These are phyloP conservation scores for Austroboletus niveus DNA, from an alignment of 1,284 basidiomycete genomes.

Conservation along the genomic window DNA sequence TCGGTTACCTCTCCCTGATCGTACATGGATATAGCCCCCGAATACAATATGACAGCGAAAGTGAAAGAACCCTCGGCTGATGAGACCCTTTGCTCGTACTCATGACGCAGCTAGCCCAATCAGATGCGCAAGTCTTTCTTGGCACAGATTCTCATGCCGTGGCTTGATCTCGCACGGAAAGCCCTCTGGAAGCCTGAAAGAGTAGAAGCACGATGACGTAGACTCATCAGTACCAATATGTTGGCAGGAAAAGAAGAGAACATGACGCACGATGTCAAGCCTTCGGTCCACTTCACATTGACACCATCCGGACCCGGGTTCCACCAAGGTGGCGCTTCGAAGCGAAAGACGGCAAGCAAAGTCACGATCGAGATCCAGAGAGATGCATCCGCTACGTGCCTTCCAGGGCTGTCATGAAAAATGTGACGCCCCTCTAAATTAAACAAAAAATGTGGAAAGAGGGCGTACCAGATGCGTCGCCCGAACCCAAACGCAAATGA, in stretches of 20 bases:
- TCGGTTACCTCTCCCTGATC: too few relatives aligned
- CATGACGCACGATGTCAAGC: slow-evolving; percentile 23
- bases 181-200: slow-evolving; percentile 13
- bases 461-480: too few relatives aligned
- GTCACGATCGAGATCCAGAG: slow-evolving; percentile 25
- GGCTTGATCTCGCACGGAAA: slow-evolving; percentile 14
- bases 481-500: slow-evolving; percentile 43
- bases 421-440: background rate
- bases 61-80: background rate
- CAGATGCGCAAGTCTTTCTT: slow-evolving; percentile 14
- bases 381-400: slow-evolving; percentile 39
- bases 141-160: slow-evolving; percentile 7
- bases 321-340: slow-evolving; percentile 16
- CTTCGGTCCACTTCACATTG: slow-evolving; percentile 23
- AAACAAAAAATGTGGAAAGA: background rate
- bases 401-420: slow-evolving; percentile 27
- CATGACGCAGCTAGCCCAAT: slow-evolving; percentile 8
- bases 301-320: slow-evolving; percentile 21
- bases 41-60: background rate
- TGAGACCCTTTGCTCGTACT: background rate
- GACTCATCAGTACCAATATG: background rate
- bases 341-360: slow-evolving; percentile 19
- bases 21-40: too few relatives aligned
- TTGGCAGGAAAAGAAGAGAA: background rate
- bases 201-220: background rate